Evolutionary conservation across 2,329 filamentous ascomycete species (phyloP).

Genomic region (Mycogone perniciosa): DNA sequence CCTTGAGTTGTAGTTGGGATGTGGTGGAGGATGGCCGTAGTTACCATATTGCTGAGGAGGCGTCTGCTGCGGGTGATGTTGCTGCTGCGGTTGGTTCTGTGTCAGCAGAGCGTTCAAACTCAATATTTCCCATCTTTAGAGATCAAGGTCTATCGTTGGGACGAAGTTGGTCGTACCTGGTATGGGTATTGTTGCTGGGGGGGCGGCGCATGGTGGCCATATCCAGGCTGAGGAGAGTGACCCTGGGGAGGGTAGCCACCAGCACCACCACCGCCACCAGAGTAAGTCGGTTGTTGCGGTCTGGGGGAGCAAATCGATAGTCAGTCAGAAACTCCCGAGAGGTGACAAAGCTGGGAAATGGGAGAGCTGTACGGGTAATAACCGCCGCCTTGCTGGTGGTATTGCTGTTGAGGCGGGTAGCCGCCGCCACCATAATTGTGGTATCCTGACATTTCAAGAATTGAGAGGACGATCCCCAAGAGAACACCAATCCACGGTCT

Average conservation of each 20-base stretch:
- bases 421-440: constrained; percentile 9
- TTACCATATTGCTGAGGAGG: constrained; percentile 28
- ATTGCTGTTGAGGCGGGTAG: constrained; percentile 11
- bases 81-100: constrained; percentile 12
- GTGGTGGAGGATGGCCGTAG: constrained; percentile 27
- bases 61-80: constrained; percentile 24
- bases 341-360: constrained; percentile 19
- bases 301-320: not conserved
- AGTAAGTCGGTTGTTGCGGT: constrained; percentile 39
- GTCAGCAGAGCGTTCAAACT: not conserved
- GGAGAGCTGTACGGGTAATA: constrained; percentile 46
- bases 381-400: constrained; percentile 28
- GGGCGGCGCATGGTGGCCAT: constrained; percentile 37
- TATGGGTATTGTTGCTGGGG: constrained; percentile 39
- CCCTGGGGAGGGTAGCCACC: constrained; percentile 40
- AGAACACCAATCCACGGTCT: not conserved
- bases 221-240: constrained; percentile 42
- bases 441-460: constrained; percentile 10
- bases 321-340: not conserved
- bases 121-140: too few species aligned
- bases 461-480: not conserved
- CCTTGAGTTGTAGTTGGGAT: constrained; percentile 42
- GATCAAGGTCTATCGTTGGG: not conserved
- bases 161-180: constrained; percentile 19
- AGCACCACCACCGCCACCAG: constrained; percentile 19